A percentile compares a stretch with the other conserved stretches of the same genome.
These are phyloP conservation scores for Coriolopsis trogii DNA, from an alignment of 1,284 basidiomycete species.

Conservation along the genomic window DNA sequence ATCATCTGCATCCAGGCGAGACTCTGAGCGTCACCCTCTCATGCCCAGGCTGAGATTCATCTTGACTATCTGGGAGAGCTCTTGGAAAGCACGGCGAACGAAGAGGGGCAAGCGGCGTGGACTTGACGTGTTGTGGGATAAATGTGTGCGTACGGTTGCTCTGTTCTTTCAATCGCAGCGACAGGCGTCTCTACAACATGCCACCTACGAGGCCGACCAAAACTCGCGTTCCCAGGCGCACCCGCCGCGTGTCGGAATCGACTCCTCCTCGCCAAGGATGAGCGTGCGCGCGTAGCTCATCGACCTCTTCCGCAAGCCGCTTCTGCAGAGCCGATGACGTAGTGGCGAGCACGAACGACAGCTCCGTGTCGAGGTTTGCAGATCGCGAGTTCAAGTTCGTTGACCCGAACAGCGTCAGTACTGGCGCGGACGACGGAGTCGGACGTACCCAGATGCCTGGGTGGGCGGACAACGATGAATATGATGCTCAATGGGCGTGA, in stretches of 20 bases:
- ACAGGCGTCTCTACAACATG: slow-evolving; percentile 52
- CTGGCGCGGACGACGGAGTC: slow-evolving; percentile 51
- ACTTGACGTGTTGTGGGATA: too few relatives aligned
- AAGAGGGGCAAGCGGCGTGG: too few relatives aligned
- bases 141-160: too few relatives aligned
- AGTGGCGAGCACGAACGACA: slow-evolving; percentile 86
- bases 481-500: neutral
- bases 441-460: slow-evolving; percentile 89
- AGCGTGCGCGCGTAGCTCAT: slow-evolving; percentile 49
- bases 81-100: too few relatives aligned
- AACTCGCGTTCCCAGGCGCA: slow-evolving; percentile 70
- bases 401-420: slow-evolving; percentile 90
- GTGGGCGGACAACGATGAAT: slow-evolving; percentile 90
- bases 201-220: slow-evolving; percentile 67
- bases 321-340: slow-evolving; percentile 47
- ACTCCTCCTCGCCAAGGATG: slow-evolving; percentile 56
- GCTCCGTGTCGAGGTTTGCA: slow-evolving; percentile 89
- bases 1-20: too few relatives aligned
- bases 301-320: slow-evolving; percentile 47
- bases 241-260: slow-evolving; percentile 53
- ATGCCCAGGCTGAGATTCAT: too few relatives aligned
- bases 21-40: too few relatives aligned
- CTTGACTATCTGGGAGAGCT: too few relatives aligned
- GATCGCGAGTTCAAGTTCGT: slow-evolving; percentile 96
- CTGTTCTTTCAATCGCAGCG: neutral